A percentile compares a stretch with the other conserved stretches of the same genome.
Evolutionary conservation across 2,329 filamentous ascomycete genomes (phyloP).

Genomic region (Raffaelea albimanens): DNA sequence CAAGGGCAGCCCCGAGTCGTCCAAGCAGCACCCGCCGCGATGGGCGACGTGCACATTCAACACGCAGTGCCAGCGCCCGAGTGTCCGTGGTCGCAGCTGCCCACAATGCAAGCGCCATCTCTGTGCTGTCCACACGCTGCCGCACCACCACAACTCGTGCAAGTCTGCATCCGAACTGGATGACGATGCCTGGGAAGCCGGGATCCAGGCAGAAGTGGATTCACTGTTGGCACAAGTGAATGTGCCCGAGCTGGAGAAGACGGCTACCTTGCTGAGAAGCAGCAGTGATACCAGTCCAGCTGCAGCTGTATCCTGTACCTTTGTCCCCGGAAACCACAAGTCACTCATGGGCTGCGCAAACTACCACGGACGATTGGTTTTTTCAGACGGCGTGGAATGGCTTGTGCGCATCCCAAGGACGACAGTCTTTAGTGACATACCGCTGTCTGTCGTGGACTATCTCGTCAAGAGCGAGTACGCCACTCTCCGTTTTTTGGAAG

Average conservation of each 20-base stretch:
- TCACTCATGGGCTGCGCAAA: slow-evolving; percentile 5
- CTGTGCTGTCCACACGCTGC: slow-evolving; percentile 1
- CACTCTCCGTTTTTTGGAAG: slow-evolving; percentile 5
- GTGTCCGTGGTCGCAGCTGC: slow-evolving; percentile 2
- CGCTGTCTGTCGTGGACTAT: neutral
- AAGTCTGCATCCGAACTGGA: neutral
- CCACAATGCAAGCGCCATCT: neutral
- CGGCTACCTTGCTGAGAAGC: too few species aligned
- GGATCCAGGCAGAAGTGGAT: neutral
- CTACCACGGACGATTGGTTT: slow-evolving; percentile 4
- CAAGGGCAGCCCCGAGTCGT: neutral
- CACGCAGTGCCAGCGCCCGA: neutral
- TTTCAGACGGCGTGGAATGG: slow-evolving; percentile 7
- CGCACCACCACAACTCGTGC: neutral
- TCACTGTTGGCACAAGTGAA: neutral
- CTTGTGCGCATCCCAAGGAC: slow-evolving; percentile 3
- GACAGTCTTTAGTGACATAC: neutral
- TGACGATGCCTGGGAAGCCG: slow-evolving; percentile 1
- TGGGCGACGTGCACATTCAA: neutral
- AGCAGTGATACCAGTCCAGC: too few species aligned
- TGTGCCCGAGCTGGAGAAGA: too few species aligned
- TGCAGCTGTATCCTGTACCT: neutral
- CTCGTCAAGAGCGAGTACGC: slow-evolving; percentile 6
- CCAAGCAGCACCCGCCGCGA: neutral
- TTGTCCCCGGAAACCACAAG: too few species aligned